Evolutionary conservation across 768 basidiomycete species (phyloP).

Genomic region (Mycena haematopus): DNA sequence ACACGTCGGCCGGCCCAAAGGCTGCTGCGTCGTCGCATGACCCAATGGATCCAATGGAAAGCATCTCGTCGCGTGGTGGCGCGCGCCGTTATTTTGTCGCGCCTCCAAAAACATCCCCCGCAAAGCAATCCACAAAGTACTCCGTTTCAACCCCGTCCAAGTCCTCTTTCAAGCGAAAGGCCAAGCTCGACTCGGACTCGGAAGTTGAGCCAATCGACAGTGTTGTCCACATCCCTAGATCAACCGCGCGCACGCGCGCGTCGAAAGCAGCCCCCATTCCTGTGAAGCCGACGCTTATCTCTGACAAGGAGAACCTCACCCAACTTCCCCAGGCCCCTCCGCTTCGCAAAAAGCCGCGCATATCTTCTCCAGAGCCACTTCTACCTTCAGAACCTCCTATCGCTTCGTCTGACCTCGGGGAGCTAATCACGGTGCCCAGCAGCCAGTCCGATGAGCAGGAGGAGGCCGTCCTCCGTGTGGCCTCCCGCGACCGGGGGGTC

Average conservation of each 20-base stretch:
- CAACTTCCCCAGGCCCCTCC: constrained; percentile 24
- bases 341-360: constrained; percentile 46
- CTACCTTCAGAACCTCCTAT: constrained; percentile 23
- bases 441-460: constrained; percentile 70
- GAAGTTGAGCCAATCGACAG: constrained; percentile 38
- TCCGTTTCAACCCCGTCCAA: constrained; percentile 13
- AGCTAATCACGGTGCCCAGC: constrained; percentile 54
- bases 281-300: constrained; percentile 23
- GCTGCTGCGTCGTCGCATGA: constrained; percentile 1
- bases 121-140: constrained; percentile 19
- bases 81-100: constrained; percentile 17
- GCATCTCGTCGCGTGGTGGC: constrained; percentile 30
- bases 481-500: constrained; percentile 34
- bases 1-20: constrained; percentile 29
- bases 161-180: constrained; percentile 38
- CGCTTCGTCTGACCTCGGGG: constrained; percentile 33
- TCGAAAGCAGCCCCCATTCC: constrained; percentile 15
- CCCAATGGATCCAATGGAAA: constrained; percentile 29
- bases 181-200: constrained; percentile 46
- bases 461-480: constrained; percentile 50
- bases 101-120: constrained; percentile 14
- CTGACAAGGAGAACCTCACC: constrained; percentile 36
- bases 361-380: constrained; percentile 40
- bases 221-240: constrained; percentile 40
- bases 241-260: constrained; percentile 29